Evolutionary conservation across 2,329 filamentous ascomycete genomes (phyloP), one percentile per base, ranked within the genome.

Genomic region (Fusarium sp.): DNA sequence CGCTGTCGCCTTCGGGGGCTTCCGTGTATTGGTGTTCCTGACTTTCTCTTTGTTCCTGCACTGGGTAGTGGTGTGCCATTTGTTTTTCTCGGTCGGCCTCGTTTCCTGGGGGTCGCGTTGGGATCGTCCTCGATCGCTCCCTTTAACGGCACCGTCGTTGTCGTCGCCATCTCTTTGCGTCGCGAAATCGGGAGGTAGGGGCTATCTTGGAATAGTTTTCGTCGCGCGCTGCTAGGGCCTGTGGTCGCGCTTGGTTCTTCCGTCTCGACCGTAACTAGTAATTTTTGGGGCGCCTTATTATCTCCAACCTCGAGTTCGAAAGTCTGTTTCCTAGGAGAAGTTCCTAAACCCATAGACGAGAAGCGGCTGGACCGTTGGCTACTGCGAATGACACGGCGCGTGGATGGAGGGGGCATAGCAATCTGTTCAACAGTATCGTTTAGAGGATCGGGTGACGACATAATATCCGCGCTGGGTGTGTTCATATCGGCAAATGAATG

Each of bases 221-320:
- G 80, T 63, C 81, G 78, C 59, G 79, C 71, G 72, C 78, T 75
- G 68, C 74, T 62, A 77, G 77, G 52, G 63, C 80, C 70, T 74
- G 79, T 69, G 42, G 81, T 80, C 57, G 79, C 73, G 50, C 80
- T 79, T 60, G 80, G 75, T 55, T 80, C 73, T 2, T 85, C 84
- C 5, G 86, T 84, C 76, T 89, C 87, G 56, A 89, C 86, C 13
- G 88, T 89, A 56, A 89, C 86, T 46, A 83, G 80, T 45, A 89
- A 81, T 62, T 82, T 84, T 76, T 88, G 86, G 5, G 87, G 86
- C 49, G 86, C 83, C 48, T 76, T 77, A 40, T 82, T 81, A 71
- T 85, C 80, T 49, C 87, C 87, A 30, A 87, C 85, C 69, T 89
- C 86, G 37, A 89, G 83, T 77, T 88, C 84, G 68, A 89, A 89